Base-by-base conservation (phyloP, 805 yeast species). In the Scheffersomyces amazonensis region DNA sequence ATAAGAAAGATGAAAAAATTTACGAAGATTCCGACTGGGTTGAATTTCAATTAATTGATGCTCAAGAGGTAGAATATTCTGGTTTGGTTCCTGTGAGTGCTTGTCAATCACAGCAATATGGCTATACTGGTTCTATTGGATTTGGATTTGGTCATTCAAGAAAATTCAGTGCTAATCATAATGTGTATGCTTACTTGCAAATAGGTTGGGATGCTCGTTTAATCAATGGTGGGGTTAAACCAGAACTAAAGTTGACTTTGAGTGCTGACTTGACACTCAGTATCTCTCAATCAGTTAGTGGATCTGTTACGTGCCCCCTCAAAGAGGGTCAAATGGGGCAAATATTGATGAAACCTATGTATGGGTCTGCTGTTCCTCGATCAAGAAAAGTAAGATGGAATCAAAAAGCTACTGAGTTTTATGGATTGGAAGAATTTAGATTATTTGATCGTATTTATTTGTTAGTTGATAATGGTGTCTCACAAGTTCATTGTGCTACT, bases 401-500 rank as follows among this genome's bases (percentile, higher is more conserved):
- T 24, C 21, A 20, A 17, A 37, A 27, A 30, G 13, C 31, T 5
- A 36, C 38, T 27, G 38, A 44, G 17, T 41, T 50, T 18, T 10
- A 36, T 7, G 36, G 40, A 5, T 42, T 40, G 19, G 31, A 39
- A 1, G 48, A 47, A 7, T 44, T 52, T 29, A 22, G 35, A n/a
- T 30, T 28, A 9, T 41, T 32, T 31, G 44, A 43, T 2, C 36
- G 23, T 16, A 32, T 47, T 10, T 25, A 32, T n/a, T 32, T 46
- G 9, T 32, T 50, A 4, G 13, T 48, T 23, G 43, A 47, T n/a
- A 32, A 36, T 3, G 35, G 40, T 11, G 37, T 39, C 8, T 27
- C 34, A 16, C 41, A 49, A 34, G 35, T 44, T 2, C 48, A 42
- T 6, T 56, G 61, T 49, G 56, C 52, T 6, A 53, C 58, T 16